A percentile compares a stretch with the other conserved stretches of the same genome.
phyloP scores from a whole-genome alignment of 148 eudicot species.

The Cornus controversa region DNA sequence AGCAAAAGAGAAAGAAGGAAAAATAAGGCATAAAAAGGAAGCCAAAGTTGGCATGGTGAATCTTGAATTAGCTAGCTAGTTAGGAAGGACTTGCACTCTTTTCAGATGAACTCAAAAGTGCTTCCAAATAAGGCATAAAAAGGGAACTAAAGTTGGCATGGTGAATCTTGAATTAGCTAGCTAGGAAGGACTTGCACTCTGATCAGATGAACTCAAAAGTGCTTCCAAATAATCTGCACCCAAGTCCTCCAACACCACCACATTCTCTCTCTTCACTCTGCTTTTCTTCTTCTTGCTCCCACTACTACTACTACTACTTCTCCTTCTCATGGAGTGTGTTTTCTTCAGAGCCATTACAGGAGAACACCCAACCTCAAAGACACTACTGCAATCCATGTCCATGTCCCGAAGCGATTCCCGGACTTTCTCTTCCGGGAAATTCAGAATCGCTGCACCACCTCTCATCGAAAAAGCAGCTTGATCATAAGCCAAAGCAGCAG shows the following conservation, averaged over 20 bases:
- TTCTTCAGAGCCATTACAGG: constrained; percentile 62
- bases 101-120: too few relatives aligned
- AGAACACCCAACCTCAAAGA: constrained; percentile 42
- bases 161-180: too few relatives aligned
- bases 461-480: constrained; percentile 66
- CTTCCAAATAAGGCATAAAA: too few relatives aligned
- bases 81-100: too few relatives aligned
- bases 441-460: constrained; percentile 51
- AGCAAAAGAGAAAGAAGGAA: not conserved
- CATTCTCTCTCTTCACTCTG: constrained; percentile 15
- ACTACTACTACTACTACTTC: not conserved
- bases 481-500: constrained; percentile 67
- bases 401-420: constrained; percentile 46
- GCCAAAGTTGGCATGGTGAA: too few relatives aligned
- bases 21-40: too few relatives aligned
- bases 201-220: constrained; percentile 21
- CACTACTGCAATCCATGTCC: constrained; percentile 32
- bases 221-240: constrained; percentile 68
- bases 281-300: constrained; percentile 14
- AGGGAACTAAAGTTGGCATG: too few relatives aligned
- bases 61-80: too few relatives aligned
- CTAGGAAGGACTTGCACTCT: too few relatives aligned
- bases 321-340: constrained; percentile 45
- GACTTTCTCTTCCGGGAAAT: constrained; percentile 54
- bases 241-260: constrained; percentile 69